Base-by-base conservation (phyloP, 106 monocot species). In the Phalaenopsis equestris region DNA sequence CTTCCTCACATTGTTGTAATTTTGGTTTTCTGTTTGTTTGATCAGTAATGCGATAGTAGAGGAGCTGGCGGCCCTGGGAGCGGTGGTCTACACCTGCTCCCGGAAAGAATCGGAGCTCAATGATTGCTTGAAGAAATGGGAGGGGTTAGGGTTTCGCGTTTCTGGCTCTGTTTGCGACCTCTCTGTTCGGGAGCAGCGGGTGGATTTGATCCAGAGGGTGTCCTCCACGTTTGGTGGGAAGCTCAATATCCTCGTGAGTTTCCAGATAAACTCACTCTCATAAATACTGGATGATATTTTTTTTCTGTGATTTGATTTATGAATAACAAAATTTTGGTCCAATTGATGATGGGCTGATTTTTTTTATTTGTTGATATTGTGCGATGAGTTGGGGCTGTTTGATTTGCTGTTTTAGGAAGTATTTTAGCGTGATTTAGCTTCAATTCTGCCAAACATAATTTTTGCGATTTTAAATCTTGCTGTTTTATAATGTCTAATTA, bases 141-240 rank as follows among this genome's bases (percentile, higher is more conserved):
- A 75, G 18, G 79, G 41, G 5, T 2, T 38, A 39, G 47, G 90
- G 68, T 68, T 68, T 48, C 67, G 46, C 3, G 88, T 92, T 73
- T 84, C 91, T 41, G 90, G 85, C 2, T 83, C 95, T 3, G 81
- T 89, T 16, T 88, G 90, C 77, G 95, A 95, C 78, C 81, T 90
- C 4, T 78, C 92, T 1, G 77, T 61, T 3, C 64, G 47, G 4
- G 80, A 42, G 0, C 83, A 95, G 5, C 61, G 95, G 72, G 87
- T 81, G 77, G 82, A 86, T 30, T 87, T 95, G 1, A 81, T 90
- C 73, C 61, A 80, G 48, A 56, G 78, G 1, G 88, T 87, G 8
- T 67, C 65, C 1, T 76, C 81, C 6, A 4, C 55, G 10, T 95
- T 95, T 81, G 41, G 80, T 0, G 94, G 91, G 8, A 91, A 87